Base-by-base conservation (phyloP, 805 yeast genomes). In the Suhomyces prunicola region DNA sequence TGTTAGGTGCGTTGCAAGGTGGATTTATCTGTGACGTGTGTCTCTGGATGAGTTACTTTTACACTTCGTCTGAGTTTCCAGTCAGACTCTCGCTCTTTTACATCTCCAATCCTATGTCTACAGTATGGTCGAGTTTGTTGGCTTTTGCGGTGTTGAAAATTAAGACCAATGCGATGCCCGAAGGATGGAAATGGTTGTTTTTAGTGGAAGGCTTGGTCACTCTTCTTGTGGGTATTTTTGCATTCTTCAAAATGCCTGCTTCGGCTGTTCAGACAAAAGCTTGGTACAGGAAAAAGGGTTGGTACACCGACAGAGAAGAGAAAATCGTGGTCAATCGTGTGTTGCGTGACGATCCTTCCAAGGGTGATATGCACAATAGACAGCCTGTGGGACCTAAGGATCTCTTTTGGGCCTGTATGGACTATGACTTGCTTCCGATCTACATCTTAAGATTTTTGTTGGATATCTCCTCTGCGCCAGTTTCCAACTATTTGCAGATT, bases 161-260 rank as follows among this genome's bases (percentile, higher is more conserved):
- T 66, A 69, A 80, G 31, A 84, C 82, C 15, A 54, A 60, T 1
- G 55, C 58, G 13, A 77, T 82, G 4, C 67, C 71, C 62, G 68
- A 67, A 8, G 86, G 87, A 23, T 86, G 90, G 90, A 73, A 79
- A 50, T 86, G 86, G 83, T 69, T 86, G 22, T 86, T 86, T 57
- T 61, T 86, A 17, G 74, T 87, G 50, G 89, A 85, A 62, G 90
- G 91, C 4, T 50, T 77, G 5, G 59, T 84, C 44, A 84, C 90
- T 1, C 65, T 84, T 5, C 17, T 62, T 2, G 73, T 86, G 56
- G 90, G 90, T 1, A 27, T 82, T 26, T 56, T 63, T 39, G 64
- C 71, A 3, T 79, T 69, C 56, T 76, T 66, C 46, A 57, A 55
- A 35, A 65, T 65, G 67, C 65, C 63, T 50, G 73, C 74, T 10